Conservation (phyloP, 495 filamentous ascomycete species). For the Aspergillus funiculosus region DNA sequence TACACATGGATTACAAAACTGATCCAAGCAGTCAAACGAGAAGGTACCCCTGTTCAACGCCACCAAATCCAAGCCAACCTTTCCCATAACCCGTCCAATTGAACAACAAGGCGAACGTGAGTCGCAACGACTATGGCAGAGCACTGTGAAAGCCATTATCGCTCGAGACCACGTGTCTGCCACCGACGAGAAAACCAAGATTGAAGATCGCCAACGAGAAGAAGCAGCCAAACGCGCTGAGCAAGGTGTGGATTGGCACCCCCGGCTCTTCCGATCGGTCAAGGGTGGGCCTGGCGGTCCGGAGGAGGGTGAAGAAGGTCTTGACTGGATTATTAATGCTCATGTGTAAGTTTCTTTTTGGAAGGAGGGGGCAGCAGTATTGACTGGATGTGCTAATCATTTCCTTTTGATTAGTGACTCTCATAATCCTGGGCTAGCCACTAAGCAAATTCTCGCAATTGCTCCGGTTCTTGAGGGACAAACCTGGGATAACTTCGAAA, state of each 20-base stretch:
- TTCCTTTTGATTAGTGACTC: constrained; percentile 48
- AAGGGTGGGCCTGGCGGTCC: constrained; percentile 63
- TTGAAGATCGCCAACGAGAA: constrained; percentile 85
- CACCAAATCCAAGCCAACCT: constrained; percentile 63
- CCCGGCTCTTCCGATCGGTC: constrained; percentile 72
- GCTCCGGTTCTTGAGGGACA: constrained; percentile 81
- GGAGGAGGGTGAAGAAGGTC: constrained; percentile 77
- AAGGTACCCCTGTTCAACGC: constrained; percentile 90
- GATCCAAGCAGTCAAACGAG: constrained; percentile 61
- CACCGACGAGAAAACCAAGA: constrained; percentile 90
- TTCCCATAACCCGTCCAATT: constrained; percentile 68
- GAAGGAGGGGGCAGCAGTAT: neutral
- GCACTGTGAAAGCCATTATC: constrained; percentile 72
- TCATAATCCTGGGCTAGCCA: constrained; percentile 63
- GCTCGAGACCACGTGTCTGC: constrained; percentile 80
- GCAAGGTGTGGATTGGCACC: constrained; percentile 84
- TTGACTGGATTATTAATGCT: constrained; percentile 94
- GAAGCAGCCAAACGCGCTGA: constrained; percentile 78
- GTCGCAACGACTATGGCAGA: constrained; percentile 80
- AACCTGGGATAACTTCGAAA: constrained; percentile 36
- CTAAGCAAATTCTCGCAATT: constrained; percentile 79
- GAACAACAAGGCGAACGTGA: constrained; percentile 87
- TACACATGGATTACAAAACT: constrained; percentile 12
- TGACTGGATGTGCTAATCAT: neutral
- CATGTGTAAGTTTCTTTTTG: constrained; percentile 57